Base-by-base conservation (phyloP, 1,284 basidiomycete species). In the Ustilago vetiveriae region DNA sequence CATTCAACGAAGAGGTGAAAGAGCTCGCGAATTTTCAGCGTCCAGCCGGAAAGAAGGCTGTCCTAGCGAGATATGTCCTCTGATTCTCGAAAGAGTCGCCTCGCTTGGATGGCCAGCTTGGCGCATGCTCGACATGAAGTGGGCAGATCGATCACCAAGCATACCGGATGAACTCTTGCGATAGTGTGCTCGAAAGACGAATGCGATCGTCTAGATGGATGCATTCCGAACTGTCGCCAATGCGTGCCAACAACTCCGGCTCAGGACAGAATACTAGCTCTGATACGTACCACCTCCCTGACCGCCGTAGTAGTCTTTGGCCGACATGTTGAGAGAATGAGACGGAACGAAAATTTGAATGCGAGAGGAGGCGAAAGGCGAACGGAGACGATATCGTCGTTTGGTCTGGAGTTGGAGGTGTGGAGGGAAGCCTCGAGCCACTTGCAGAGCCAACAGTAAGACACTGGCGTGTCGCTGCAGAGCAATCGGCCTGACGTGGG, bases 241-340 rank as follows among this genome's bases (percentile, higher is more conserved):
- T n/a, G n/a, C n/a, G n/a, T n/a, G 38, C 40, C 29, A 36, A 40
- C 37, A 27, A 10, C 7, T 26, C 50, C 42, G 19, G 43, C 47
- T 51, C 46, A 22, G 39, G 27, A 46, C 56, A 27, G 17, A 13
- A 7, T 40, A 32, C 27, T 9, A 37, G 29, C 1, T 8, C 13
- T 29, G 35, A 46, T 57, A 70, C 67, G 36, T 66, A 70, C 67
- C 68, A 43, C 57, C 59, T 17, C 45, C 51, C 37, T 60, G 57
- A 33, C 69, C 69, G 33, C 69, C 69, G 64, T 72, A 72, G 52
- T 72, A 72, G 45, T 72, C 69, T 59, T 72, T 72, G 42, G 63
- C 64, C 43, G 69, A 72, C 69, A 72, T 72, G 47, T 42, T 30
- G 21, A 26, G 22, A 32, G 44, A 26, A 38, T 47, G 19, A 21